A percentile compares a stretch with the other conserved stretches of the same genome.
Evolutionary conservation across 345 rosid genomes (phyloP).

Genomic region (Microthlaspi erraticum): DNA sequence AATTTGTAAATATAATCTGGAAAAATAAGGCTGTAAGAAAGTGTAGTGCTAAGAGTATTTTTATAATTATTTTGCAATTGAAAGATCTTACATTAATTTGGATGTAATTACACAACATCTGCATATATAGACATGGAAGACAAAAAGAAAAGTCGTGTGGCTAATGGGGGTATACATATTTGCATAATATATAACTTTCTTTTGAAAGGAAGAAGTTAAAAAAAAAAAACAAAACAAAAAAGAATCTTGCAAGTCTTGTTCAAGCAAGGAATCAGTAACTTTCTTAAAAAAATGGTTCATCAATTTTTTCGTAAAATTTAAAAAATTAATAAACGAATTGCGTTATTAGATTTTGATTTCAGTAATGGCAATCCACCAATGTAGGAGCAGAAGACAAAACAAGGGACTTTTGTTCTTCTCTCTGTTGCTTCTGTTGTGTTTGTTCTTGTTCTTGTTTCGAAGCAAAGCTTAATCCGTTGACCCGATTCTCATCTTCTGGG

Average conservation of each 20-base stretch:
- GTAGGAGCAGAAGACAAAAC: conserved; percentile 77
- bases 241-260: conserved; percentile 38
- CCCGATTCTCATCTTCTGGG: conserved; percentile 72
- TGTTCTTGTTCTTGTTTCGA: conserved; percentile 59
- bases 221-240: background rate
- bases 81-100: conserved; percentile 19
- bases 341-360: conserved; percentile 32
- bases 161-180: conserved; percentile 17
- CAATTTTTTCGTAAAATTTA: conserved; percentile 19
- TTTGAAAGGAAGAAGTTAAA: conserved; percentile 18
- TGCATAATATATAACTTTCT: conserved; percentile 33
- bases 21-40: background rate
- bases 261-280: conserved; percentile 43
- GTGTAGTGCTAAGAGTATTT: too few species aligned
- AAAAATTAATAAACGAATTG: conserved; percentile 12
- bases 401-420: conserved; percentile 53
- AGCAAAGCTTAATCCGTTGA: conserved; percentile 54
- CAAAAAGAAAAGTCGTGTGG: background rate
- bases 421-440: conserved; percentile 44
- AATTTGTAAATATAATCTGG: too few species aligned
- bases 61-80: background rate
- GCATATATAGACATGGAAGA: conserved; percentile 2
- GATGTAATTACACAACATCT: conserved; percentile 34
- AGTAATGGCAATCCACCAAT: conserved; percentile 98
- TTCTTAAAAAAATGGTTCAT: conserved; percentile 26